These are phyloP conservation scores for Dactylellina sp. DNA, from an alignment of 2,329 filamentous ascomycete genomes.

Conservation along the genomic window DNA sequence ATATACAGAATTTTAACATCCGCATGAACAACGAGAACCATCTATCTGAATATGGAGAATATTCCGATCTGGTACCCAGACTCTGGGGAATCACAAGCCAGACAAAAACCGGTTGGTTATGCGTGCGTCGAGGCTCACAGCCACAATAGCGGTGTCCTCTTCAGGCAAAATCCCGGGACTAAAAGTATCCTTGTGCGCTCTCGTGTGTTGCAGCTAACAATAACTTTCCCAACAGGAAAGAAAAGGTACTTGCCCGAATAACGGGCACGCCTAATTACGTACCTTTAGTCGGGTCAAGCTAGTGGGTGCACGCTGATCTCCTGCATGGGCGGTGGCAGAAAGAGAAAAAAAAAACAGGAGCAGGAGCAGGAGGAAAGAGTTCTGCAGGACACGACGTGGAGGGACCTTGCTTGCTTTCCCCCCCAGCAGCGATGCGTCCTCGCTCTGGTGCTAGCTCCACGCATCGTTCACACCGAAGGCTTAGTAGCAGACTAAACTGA, in stretches of 20 bases:
- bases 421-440: conserved; percentile 23
- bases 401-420: conserved; percentile 39
- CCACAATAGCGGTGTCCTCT: conserved; percentile 47
- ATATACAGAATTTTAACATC: conserved; percentile 3
- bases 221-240: conserved; percentile 52
- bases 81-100: conserved; percentile 40
- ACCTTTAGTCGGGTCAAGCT: conserved; percentile 40
- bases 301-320: conserved; percentile 30
- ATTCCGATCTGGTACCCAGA: conserved; percentile 23
- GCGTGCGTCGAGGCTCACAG: conserved; percentile 40
- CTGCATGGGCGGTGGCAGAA: conserved; percentile 28
- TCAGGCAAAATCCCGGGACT: conserved; percentile 55
- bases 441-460: conserved; percentile 33
- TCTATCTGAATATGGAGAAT: conserved; percentile 42
- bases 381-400: conserved; percentile 51
- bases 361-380: conserved; percentile 1
- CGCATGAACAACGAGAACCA: conserved; percentile 11
- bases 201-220: conserved; percentile 52
- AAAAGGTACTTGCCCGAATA: conserved; percentile 42
- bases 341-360: conserved; percentile 27
- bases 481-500: conserved; percentile 49
- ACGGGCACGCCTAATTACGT: conserved; percentile 57
- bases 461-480: conserved; percentile 56
- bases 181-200: conserved; percentile 45
- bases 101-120: conserved; percentile 27